A percentile compares a stretch with the other conserved stretches of the same genome.
These are phyloP conservation scores for Yamadazyma akitaensis DNA, from an alignment of 805 yeast species.

Conservation along the genomic window DNA sequence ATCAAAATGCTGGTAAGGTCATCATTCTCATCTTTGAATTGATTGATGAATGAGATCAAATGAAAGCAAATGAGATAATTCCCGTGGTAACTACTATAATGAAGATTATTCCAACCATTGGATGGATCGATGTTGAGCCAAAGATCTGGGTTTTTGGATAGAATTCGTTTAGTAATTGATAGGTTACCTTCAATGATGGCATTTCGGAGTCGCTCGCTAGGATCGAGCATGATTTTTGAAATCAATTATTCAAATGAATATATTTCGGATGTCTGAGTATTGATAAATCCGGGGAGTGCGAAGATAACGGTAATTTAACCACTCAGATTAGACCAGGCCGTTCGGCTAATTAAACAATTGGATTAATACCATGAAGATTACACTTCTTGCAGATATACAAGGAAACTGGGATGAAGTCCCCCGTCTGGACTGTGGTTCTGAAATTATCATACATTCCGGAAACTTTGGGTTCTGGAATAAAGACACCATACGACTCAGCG, in stretches of 20 bases:
- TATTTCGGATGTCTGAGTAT: not conserved
- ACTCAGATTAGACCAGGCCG: not conserved
- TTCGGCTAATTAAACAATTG: not conserved
- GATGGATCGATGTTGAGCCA: conserved; percentile 41
- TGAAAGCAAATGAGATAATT: conserved; percentile 42
- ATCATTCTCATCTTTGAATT: conserved; percentile 15
- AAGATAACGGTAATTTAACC: conserved; percentile 1
- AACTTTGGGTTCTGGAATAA: conserved; percentile 73
- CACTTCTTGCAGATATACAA: conserved; percentile 26
- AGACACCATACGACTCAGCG: conserved; percentile 49
- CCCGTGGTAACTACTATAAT: conserved; percentile 40
- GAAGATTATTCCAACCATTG: conserved; percentile 42
- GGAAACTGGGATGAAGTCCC: conserved; percentile 21
- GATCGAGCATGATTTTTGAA: conserved; percentile 29
- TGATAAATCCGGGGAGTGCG: conserved; percentile 1
- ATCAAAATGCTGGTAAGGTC: conserved; percentile 15
- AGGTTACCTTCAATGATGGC: conserved; percentile 39
- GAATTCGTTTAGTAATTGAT: conserved; percentile 35
- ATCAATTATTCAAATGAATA: not conserved
- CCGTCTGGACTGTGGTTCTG: conserved; percentile 16
- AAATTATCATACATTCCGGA: conserved; percentile 64
- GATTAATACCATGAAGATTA: conserved; percentile 6
- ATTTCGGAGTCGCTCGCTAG: conserved; percentile 33
- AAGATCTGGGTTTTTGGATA: conserved; percentile 38
- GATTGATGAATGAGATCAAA: conserved; percentile 29